A percentile compares a stretch with the other conserved stretches of the same genome.
Conservation (phyloP, 768 basidiomycete species). For the Chalciporus pseudorubinellus region DNA sequence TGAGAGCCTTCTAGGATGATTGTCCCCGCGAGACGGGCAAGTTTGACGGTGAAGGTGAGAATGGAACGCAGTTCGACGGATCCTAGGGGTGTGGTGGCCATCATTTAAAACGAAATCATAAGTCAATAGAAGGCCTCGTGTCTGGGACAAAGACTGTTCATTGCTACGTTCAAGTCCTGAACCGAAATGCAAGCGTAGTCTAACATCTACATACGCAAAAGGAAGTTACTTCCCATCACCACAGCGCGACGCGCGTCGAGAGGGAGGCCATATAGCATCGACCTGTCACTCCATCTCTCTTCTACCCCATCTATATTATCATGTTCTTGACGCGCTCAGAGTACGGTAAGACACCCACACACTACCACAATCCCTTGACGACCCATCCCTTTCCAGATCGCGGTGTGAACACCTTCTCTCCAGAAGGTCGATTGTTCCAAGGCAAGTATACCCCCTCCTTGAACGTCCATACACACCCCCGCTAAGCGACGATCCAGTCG, state of each 20-base stretch:
- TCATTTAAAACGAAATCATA: not conserved
- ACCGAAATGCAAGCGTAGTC: not conserved
- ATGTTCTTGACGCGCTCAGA: constrained; percentile 97
- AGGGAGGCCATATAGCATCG: constrained; percentile 29
- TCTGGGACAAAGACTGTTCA: not conserved
- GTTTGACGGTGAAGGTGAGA: constrained; percentile 59
- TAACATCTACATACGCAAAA: constrained; percentile 9
- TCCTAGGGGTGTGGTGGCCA: constrained; percentile 21
- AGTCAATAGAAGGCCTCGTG: not conserved
- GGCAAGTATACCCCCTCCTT: constrained; percentile 47
- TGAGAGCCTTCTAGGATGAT: constrained; percentile 74
- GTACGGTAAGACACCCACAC: constrained; percentile 56
- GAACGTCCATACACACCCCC: not conserved
- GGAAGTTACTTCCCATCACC: constrained; percentile 31
- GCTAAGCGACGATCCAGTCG: constrained; percentile 55
- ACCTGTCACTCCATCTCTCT: not conserved
- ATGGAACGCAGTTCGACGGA: constrained; percentile 53
- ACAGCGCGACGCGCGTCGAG: constrained; percentile 33
- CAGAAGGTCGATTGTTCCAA: constrained; percentile 97
- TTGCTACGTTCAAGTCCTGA: too few species aligned
- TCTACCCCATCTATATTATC: constrained; percentile 19
- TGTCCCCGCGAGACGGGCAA: constrained; percentile 70
- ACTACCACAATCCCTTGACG: not conserved
- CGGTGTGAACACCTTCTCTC: constrained; percentile 98
- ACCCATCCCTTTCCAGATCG: constrained; percentile 55